Evolutionary conservation across 805 yeast genomes (phyloP).

Genomic region (Maudiozyma turicensis): DNA sequence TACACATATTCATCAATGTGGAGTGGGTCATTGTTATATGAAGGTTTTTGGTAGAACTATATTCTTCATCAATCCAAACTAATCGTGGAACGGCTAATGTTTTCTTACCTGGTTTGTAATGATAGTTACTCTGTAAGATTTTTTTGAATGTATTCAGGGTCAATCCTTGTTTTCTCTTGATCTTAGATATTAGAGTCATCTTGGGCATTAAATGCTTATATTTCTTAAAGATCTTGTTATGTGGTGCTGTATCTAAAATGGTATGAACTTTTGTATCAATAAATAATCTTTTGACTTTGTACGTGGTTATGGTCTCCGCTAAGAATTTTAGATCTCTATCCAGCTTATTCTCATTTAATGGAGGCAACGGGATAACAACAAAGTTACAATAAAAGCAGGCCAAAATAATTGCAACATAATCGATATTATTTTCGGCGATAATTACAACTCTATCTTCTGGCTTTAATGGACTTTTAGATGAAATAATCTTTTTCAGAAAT

Average conservation of each 20-base stretch:
- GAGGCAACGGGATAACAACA: slow-evolving; percentile 57
- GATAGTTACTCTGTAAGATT: slow-evolving; percentile 12
- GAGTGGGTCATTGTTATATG: slow-evolving; percentile 40
- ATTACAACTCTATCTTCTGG: slow-evolving; percentile 69
- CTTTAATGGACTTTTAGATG: slow-evolving; percentile 48
- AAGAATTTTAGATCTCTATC: slow-evolving; percentile 69
- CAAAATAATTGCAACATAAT: slow-evolving; percentile 68
- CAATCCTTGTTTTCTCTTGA: slow-evolving; percentile 19
- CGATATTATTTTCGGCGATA: slow-evolving; percentile 82
- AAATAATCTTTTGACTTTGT: slow-evolving; percentile 59
- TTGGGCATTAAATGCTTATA: slow-evolving; percentile 21
- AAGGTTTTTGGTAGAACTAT: slow-evolving; percentile 17
- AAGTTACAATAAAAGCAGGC: slow-evolving; percentile 79
- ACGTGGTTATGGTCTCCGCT: slow-evolving; percentile 56
- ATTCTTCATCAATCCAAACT: slow-evolving; percentile 24
- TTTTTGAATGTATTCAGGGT: slow-evolving; percentile 14
- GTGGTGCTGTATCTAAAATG: slow-evolving; percentile 15
- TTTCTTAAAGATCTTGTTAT: slow-evolving; percentile 19
- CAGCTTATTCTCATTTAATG: slow-evolving; percentile 54
- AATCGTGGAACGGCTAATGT: slow-evolving; percentile 29
- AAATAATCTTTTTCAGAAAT: slow-evolving; percentile 59
- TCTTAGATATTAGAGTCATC: slow-evolving; percentile 24
- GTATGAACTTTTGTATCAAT: slow-evolving; percentile 41
- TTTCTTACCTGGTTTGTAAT: slow-evolving; percentile 13
- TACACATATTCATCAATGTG: slow-evolving; percentile 67